phyloP scores from a whole-genome alignment of 192 early-diverging fungal genomes.

The Coemansia javaensis region DNA sequence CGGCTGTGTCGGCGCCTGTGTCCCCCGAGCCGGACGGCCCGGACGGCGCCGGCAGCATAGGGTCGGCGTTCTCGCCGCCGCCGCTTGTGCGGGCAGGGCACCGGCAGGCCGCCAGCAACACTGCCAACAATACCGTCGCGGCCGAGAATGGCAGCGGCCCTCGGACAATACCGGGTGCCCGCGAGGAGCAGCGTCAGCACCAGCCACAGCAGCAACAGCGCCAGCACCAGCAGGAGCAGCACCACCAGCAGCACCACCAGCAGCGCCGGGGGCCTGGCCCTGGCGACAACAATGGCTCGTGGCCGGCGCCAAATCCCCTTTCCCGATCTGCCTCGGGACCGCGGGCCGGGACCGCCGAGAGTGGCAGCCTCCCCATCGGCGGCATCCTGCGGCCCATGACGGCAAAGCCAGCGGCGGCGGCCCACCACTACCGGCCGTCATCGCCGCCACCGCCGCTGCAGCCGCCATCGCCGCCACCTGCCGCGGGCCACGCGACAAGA shows the following conservation, averaged over 20 bases:
- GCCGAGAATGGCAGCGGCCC: not conserved
- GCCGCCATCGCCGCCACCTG: too few relatives aligned
- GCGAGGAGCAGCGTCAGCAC: not conserved
- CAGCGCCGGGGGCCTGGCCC: too few relatives aligned
- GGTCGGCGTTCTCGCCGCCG: constrained; percentile 6
- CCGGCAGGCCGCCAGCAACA: constrained; percentile 3
- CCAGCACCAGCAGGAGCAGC: constrained; percentile 8
- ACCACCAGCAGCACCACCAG: constrained; percentile 5
- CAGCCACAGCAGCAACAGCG: too few relatives aligned
- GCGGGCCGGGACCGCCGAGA: not conserved
- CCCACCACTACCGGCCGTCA: too few relatives aligned
- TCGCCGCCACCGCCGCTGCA: too few relatives aligned
- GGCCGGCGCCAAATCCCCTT: constrained; percentile 1
- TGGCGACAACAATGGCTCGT: constrained; percentile 11
- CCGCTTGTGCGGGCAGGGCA: constrained; percentile 6
- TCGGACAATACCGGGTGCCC: constrained; percentile 9
- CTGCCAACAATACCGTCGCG: constrained; percentile 4
- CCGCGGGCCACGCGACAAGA: not conserved
- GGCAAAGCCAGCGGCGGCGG: constrained; percentile 3
- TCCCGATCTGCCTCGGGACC: constrained; percentile 5
- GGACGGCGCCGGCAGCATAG: constrained; percentile 2
- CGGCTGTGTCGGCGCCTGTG: constrained; percentile 11
- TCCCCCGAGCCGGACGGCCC: constrained; percentile 1
- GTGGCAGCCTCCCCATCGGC: constrained; percentile 27
- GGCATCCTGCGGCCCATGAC: constrained; percentile 28